These are phyloP conservation scores for Linnemannia elongata DNA, from an alignment of 192 early-diverging fungal genomes.

Conservation along the genomic window DNA sequence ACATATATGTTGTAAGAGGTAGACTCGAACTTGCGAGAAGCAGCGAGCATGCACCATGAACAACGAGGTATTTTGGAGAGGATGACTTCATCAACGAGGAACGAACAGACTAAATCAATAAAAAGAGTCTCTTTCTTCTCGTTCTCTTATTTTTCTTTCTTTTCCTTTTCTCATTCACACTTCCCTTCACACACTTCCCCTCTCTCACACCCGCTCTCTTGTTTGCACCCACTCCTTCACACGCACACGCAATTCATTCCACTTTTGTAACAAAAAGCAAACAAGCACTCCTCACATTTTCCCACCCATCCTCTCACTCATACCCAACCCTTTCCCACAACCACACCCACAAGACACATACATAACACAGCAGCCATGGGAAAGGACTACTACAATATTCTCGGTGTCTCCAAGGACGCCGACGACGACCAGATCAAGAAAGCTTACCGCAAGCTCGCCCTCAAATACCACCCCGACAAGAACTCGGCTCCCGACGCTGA, in stretches of 20 bases:
- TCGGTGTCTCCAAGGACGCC: conserved; percentile 72
- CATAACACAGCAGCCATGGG: conserved; percentile 23
- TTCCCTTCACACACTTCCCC: neutral
- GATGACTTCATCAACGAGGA: conserved; percentile 3
- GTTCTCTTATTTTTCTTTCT: neutral
- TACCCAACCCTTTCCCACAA: neutral
- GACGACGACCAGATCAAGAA: conserved; percentile 79
- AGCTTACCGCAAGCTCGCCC: conserved; percentile 78
- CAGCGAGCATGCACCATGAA: neutral
- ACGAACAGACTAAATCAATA: neutral
- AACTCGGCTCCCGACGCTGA: conserved; percentile 66
- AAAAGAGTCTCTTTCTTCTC: neutral
- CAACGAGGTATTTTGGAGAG: neutral
- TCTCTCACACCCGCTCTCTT: neutral
- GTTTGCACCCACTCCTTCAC: neutral
- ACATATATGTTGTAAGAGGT: neutral
- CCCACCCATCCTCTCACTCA: neutral
- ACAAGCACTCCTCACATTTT: neutral
- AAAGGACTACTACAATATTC: conserved; percentile 76
- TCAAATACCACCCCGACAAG: conserved; percentile 83
- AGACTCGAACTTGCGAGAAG: conserved; percentile 1
- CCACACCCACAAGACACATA: neutral
- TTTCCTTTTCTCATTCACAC: neutral
- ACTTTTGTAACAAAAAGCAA: neutral
- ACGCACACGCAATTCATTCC: neutral